phyloP scores from a whole-genome alignment of 2,329 filamentous ascomycete genomes.

The Knoxdaviesia capensis region DNA sequence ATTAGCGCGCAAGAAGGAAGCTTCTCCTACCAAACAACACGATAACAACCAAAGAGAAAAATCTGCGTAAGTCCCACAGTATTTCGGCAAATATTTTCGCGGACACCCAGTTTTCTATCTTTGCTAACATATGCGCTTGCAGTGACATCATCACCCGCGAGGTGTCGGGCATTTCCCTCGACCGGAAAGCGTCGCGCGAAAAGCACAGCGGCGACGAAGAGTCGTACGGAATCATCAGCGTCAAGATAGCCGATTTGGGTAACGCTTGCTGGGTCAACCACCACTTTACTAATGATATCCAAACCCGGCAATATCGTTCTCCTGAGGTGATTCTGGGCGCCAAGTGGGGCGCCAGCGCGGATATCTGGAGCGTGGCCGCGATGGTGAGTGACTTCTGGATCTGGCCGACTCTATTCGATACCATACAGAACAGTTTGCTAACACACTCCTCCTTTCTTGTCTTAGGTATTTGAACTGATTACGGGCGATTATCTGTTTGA shows the following conservation, averaged over 20 bases:
- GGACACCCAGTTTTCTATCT: not conserved
- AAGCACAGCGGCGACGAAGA: constrained; percentile 42
- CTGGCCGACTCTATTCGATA: too few relatives aligned
- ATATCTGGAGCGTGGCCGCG: constrained; percentile 98
- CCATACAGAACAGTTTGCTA: too few relatives aligned
- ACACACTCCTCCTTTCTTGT: not conserved
- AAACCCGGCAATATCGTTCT: constrained; percentile 90
- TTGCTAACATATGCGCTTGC: constrained; percentile 2
- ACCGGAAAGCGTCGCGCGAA: constrained; percentile 45
- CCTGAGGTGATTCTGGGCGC: constrained; percentile 91
- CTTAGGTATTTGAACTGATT: constrained; percentile 84
- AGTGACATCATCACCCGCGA: constrained; percentile 83
- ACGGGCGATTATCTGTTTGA: constrained; percentile 98
- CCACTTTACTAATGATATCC: constrained; percentile 98
- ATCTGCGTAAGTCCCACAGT: constrained; percentile 52
- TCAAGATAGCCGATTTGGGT: constrained; percentile 95
- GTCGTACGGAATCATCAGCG: constrained; percentile 62
- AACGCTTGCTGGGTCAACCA: constrained; percentile 98
- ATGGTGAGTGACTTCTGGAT: constrained; percentile 48
- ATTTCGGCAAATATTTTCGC: not conserved
- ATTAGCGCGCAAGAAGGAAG: not conserved
- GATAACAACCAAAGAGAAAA: constrained; percentile 74
- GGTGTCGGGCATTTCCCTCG: constrained; percentile 84
- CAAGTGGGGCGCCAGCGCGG: constrained; percentile 98
- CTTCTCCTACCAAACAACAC: constrained; percentile 20